Evolutionary conservation across 371 early-diverging fungal genomes (phyloP).

Genomic region (Synchytrium microbalum): DNA sequence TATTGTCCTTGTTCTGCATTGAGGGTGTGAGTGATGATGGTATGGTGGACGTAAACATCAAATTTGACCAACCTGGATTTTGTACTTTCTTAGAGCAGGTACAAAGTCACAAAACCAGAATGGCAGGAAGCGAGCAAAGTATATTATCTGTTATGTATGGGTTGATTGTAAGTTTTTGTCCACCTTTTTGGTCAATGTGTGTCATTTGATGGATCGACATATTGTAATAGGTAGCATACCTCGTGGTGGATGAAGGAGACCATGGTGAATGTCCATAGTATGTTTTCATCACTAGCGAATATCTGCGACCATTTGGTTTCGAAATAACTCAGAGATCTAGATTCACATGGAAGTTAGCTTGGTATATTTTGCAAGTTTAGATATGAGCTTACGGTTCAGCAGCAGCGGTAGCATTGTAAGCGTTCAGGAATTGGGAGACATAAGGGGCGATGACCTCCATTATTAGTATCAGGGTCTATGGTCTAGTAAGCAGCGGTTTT

Average conservation of each 20-base stretch:
- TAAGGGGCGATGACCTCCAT: too few species aligned
- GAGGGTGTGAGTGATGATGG: background rate
- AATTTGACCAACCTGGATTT: conserved; percentile 56
- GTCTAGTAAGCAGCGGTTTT: too few species aligned
- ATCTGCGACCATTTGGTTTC: background rate
- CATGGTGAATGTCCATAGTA: background rate
- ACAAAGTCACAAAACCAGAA: conserved; percentile 49
- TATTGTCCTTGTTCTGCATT: conserved; percentile 55
- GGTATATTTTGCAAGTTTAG: too few species aligned
- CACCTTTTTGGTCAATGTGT: background rate
- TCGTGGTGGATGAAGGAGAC: background rate
- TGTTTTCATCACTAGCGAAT: background rate
- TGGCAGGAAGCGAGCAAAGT: conserved; percentile 39
- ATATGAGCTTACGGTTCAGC: too few species aligned
- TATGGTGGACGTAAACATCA: background rate
- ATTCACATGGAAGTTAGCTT: background rate
- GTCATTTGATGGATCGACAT: background rate
- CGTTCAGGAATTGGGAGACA: too few species aligned
- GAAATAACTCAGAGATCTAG: background rate
- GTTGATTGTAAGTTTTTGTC: background rate
- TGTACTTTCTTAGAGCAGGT: conserved; percentile 66
- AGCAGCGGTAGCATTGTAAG: too few species aligned
- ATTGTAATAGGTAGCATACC: background rate
- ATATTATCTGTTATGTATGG: too few species aligned
- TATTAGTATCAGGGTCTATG: too few species aligned